Evolutionary conservation across 1,284 basidiomycete genomes (phyloP).

Genomic region (Austropuccinia psidii): DNA sequence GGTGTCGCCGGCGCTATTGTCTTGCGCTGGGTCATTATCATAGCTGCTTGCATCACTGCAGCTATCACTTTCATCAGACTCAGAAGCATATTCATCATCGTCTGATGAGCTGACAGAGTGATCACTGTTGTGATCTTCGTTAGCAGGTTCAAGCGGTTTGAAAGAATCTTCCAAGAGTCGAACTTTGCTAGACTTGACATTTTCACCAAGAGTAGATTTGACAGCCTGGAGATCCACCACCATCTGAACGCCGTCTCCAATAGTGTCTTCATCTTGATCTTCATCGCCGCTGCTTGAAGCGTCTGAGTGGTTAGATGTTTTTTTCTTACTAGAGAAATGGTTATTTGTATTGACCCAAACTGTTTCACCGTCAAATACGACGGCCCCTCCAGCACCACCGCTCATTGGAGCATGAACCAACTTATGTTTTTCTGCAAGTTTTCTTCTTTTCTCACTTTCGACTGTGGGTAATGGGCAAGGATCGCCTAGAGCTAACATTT

Average conservation of each 20-base stretch:
- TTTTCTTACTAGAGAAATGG: conserved; percentile 64
- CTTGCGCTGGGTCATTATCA: conserved; percentile 40
- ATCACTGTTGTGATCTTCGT: conserved; percentile 42
- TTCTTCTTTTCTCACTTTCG: conserved; percentile 84
- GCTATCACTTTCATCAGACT: conserved; percentile 43
- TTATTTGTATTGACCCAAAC: conserved; percentile 97
- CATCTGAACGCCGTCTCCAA: conserved; percentile 91
- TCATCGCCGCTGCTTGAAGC: conserved; percentile 57
- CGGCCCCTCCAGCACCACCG: conserved; percentile 64
- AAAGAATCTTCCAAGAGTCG: conserved; percentile 75
- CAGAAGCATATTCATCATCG: conserved; percentile 39
- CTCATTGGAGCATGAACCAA: conserved; percentile 97
- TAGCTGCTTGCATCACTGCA: conserved; percentile 42
- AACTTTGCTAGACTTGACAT: conserved; percentile 71
- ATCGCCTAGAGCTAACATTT: conserved; percentile 70
- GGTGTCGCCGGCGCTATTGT: not conserved
- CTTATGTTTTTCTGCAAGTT: conserved; percentile 91
- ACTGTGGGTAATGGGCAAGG: conserved; percentile 89
- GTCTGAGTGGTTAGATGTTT: conserved; percentile 41
- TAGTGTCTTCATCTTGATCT: conserved; percentile 47
- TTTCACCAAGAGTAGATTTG: conserved; percentile 70
- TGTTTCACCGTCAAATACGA: conserved; percentile 97
- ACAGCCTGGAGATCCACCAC: conserved; percentile 93
- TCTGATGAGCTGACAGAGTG: conserved; percentile 5
- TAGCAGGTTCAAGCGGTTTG: conserved; percentile 52